Evolutionary conservation across 805 yeast genomes (phyloP), one percentile per base, ranked within the genome.

Genomic region (Ogataea ramenticola): DNA sequence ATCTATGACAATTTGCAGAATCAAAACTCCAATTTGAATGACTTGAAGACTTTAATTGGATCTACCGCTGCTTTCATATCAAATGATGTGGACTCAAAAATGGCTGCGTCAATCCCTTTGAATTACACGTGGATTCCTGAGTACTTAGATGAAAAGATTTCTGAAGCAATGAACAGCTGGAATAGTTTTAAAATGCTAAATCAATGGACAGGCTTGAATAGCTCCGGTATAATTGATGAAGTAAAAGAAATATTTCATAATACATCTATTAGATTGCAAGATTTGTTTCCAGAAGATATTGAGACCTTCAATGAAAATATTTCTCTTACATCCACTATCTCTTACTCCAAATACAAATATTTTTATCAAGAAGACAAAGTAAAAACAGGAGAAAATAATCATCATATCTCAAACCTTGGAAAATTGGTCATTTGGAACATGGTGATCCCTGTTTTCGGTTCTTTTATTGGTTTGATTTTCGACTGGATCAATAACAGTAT

Each of bases 401-500:
- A 10, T 24, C 27, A 7, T 7, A 24, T 24, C 6, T 24, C 19
- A 32, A 32, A 16, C 7, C 19, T 32, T 6, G 14, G 14, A 30
- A 11, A 5, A 10, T n/a, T 32, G 6, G n/a, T 32, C 4, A n/a
- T 32, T 32, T 32, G 19, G 35, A 32, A 16, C 7, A 32, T 16
- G 17, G n/a, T 32, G n/a, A 11, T 32, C 4, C 35, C 35, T 32
- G n/a, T 32, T 11, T 7, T 17, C 5, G n/a, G 21, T 17, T 24
- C 43, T 4, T 29, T 46, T 1, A 16, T 46, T 10, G 48, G 46
- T 27, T 19, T 53, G 27, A 19, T 38, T 7, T 45, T 52, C 46
- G 42, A 48, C 10, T 53, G 54, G 52, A 35, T 51, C 8, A 44
- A 43, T 14, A 51, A 42, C 30, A 41, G 30, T 32, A 41, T 51